Evolutionary conservation across 495 filamentous ascomycete genomes (phyloP), one percentile per base, ranked within the genome.

Genomic region (Penicillium coffeae): DNA sequence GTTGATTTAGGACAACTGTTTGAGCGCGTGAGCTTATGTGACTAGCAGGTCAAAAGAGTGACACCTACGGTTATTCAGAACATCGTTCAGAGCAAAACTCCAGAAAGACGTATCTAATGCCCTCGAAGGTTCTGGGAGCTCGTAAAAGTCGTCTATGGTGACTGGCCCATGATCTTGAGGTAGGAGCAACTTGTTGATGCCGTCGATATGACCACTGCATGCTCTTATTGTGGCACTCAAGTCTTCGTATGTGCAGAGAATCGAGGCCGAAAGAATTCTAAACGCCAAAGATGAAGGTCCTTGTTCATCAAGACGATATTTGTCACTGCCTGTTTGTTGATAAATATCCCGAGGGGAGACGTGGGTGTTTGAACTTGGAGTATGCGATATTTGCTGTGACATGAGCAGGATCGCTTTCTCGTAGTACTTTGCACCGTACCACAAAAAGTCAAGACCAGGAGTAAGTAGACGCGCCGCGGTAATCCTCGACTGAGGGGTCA

Each of bases 1-100:
- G 63, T 13, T 62, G 62, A 35, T 65, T 65, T 36, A 76, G 72
- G 47, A 76, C 72, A 48, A 74, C 70, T 70, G 48, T 1, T 42
- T 21, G 15, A 14, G 22, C 20, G 8, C 8, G 33, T 13, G 33
- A 20, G 13, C 5, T 5, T 30, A 0, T 34, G 18, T 4, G 12
- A 10, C 16, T 34, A 19, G 38, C 1, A 21, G 13, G 18, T 19
- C 10, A 33, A 20, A 18, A 21, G 10, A 33, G 15, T 19, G 7
- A 15, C 22, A 47, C 58, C 43, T 22, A 57, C 58, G 52, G 13
- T 44, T 32, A 39, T 61, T 50, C 12, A 54, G 10, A 44, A 61
- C 50, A 19, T 61, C 58, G 50, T 57, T 41, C 10, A 57, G 14
- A 5, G 50, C 50, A 30, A 55, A 57, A 21, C 51, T 54, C 57